A percentile compares a stretch with the other conserved stretches of the same genome.
Conservation (phyloP, 768 basidiomycete species). For the Roridomyces roridus region DNA sequence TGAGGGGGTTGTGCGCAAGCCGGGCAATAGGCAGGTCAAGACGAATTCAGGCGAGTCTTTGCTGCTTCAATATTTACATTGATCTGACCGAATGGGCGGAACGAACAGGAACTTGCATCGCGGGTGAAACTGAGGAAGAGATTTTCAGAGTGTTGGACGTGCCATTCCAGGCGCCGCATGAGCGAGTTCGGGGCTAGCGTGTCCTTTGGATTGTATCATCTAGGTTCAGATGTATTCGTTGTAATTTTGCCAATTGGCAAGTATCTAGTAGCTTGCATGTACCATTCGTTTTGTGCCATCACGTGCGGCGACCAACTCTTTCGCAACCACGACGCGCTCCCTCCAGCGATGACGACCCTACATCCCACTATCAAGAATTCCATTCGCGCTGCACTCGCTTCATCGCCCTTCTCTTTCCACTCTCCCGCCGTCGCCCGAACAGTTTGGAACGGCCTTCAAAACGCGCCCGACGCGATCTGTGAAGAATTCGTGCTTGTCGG, state of each 20-base stretch:
- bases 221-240: no score
- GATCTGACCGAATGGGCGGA: neutral
- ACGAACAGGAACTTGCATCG: slow-evolving; percentile 65
- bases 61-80: neutral
- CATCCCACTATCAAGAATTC: neutral
- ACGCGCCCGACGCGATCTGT: slow-evolving; percentile 9
- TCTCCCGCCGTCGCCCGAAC: slow-evolving; percentile 1
- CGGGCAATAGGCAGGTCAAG: slow-evolving; percentile 64
- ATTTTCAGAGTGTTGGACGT: slow-evolving; percentile 82
- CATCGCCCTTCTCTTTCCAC: slow-evolving; percentile 4
- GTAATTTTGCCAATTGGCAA: no score
- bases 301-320: no score
- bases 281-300: no score
- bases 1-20: slow-evolving; percentile 73
- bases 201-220: no score
- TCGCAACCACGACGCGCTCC: no score
- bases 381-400: neutral
- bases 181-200: slow-evolving; percentile 59
- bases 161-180: slow-evolving; percentile 84
- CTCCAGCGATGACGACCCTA: no score
- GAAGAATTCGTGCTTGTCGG: slow-evolving; percentile 7
- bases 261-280: no score
- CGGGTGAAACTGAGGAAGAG: slow-evolving; percentile 85
- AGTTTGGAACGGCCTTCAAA: slow-evolving; percentile 5
- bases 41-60: slow-evolving; percentile 57